Conservation (phyloP, 495 filamentous ascomycete species). For the Xylaria curta region DNA sequence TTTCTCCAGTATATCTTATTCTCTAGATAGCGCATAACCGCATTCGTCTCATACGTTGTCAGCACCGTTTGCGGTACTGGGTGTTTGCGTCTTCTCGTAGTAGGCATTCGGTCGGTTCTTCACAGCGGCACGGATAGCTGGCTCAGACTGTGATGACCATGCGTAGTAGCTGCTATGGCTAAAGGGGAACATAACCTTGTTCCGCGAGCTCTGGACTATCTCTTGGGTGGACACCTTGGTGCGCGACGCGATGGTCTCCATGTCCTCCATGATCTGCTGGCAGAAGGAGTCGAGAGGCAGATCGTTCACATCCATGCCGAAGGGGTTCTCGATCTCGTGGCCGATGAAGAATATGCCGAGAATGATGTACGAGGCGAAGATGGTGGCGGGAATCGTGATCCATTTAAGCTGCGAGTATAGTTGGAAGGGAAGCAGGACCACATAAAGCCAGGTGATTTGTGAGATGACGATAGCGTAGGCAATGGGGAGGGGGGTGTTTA, state of each 20-base stretch:
- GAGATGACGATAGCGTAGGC: constrained; percentile 86
- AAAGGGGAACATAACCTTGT: constrained; percentile 72
- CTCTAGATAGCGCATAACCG: not conserved
- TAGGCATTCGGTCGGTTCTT: constrained; percentile 45
- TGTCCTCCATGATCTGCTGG: constrained; percentile 69
- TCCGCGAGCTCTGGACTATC: constrained; percentile 62
- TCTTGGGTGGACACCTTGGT: constrained; percentile 62
- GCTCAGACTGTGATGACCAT: constrained; percentile 67
- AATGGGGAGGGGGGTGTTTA: constrained; percentile 82
- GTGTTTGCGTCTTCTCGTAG: constrained; percentile 32
- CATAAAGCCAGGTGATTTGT: constrained; percentile 89
- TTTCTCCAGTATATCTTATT: not conserved
- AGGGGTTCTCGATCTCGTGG: constrained; percentile 87
- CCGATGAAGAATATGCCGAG: constrained; percentile 87
- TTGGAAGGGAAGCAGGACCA: constrained; percentile 85
- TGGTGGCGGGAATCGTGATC: constrained; percentile 85
- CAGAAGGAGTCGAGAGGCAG: constrained; percentile 81
- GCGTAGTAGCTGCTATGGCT: constrained; percentile 61
- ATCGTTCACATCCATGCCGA: constrained; percentile 87
- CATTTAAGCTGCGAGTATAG: constrained; percentile 66
- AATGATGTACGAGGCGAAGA: constrained; percentile 84
- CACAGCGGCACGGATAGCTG: constrained; percentile 48
- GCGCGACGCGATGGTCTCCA: constrained; percentile 72
- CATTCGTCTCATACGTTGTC: constrained; percentile 10
- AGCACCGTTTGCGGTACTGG: not conserved